Percentiles rank a stretch among this genome's conserved stretches.
phyloP scores from a whole-genome alignment of 1,284 basidiomycete species.

The Polyporus tsugae region DNA sequence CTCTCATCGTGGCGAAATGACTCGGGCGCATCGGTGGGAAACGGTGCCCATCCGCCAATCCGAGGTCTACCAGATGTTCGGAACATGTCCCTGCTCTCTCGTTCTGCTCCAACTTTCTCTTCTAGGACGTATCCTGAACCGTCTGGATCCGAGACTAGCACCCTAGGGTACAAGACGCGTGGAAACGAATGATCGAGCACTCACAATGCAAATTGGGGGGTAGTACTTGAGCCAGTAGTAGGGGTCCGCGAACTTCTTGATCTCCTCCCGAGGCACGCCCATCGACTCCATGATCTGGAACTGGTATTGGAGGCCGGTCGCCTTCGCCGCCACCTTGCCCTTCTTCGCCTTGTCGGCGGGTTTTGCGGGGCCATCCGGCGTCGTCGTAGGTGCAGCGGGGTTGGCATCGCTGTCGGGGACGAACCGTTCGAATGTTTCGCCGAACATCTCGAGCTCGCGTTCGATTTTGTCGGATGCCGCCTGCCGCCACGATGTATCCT shows the following conservation, averaged over 20 bases:
- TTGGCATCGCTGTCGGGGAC: slow-evolving; percentile 53
- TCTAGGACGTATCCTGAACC: background rate
- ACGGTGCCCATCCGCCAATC: no score
- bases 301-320: slow-evolving; percentile 95
- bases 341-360: slow-evolving; percentile 91
- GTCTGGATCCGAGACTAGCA: background rate
- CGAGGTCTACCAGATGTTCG: no score
- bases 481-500: slow-evolving; percentile 50
- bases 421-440: slow-evolving; percentile 87
- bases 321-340: slow-evolving; percentile 94
- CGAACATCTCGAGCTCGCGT: slow-evolving; percentile 97
- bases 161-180: background rate
- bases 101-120: no score
- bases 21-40: no score
- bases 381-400: slow-evolving; percentile 45
- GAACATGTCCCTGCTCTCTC: background rate
- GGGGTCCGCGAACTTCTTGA: slow-evolving; percentile 97
- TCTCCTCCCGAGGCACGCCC: slow-evolving; percentile 87
- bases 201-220: slow-evolving; percentile 91
- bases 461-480: slow-evolving; percentile 97
- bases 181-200: slow-evolving; percentile 38
- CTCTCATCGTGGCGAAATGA: no score
- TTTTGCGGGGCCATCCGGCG: slow-evolving; percentile 45
- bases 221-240: slow-evolving; percentile 94
- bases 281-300: slow-evolving; percentile 99